Base-by-base conservation (phyloP, 176 grass and related monocot genomes). In the Tuctoria greenei region DNA sequence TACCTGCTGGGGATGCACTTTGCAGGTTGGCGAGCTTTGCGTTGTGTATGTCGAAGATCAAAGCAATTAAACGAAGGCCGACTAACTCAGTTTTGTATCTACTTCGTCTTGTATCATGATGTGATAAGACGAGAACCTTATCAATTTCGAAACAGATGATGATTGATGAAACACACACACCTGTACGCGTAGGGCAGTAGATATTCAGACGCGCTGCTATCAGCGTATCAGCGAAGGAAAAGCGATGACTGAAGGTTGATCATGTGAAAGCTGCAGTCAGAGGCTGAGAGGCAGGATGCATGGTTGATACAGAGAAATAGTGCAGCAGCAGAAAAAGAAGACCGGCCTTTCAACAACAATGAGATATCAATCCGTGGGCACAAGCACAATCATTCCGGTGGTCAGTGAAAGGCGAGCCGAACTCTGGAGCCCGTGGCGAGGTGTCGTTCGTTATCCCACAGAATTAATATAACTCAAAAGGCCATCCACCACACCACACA, bases 381-480 rank as follows among this genome's bases (percentile, higher is more conserved):
- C 37, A 56, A 11, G 23, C 66, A 64, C 69, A 83, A 44, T 36
- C 65, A 41, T 84, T 84, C 69, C 45, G 69, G 69, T 62, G 21
- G 13, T 28, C 41, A 78, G 45, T 28, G 69, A 50, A 76, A 45
- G 14, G 9, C 15, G 57, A 63, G 31, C 38, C 58, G 40, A 40
- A 69, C 25, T 6, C 27, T n/a, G 60, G 23, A 69, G 52, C 39
- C 40, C 28, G 55, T 35, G 49, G 28, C 65, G 66, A 66, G 59
- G 38, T 82, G 61, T 40, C 24, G 26, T 43, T 52, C 74, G 60
- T 61, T 82, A 61, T 87, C 79, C 61, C 74, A 36, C 41, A 52
- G n/a, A 65, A 73, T 52, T 78, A 78, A 42, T 2, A 78, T 2
- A 78, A 87, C 26, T 67, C 20, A 18, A 61, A 67, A 83, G 51